A percentile compares a stretch with the other conserved stretches of the same genome.
Conservation (phyloP, 2,329 filamentous ascomycete genomes). For the Nannizziopsis arthrosporioides region DNA sequence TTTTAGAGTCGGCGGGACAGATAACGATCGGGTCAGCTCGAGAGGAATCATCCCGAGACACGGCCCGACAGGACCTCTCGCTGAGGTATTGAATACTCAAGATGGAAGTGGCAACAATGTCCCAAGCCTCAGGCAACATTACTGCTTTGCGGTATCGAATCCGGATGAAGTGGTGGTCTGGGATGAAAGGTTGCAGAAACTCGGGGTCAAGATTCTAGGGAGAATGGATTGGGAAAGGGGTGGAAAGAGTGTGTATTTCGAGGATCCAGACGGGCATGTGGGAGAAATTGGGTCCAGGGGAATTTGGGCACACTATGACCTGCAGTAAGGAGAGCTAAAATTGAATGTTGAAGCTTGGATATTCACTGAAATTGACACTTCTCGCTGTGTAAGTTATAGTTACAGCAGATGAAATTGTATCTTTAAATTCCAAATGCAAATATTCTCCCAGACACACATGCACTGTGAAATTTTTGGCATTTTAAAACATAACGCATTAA, state of each 20-base stretch:
- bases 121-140: slow-evolving; percentile 20
- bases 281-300: slow-evolving; percentile 23
- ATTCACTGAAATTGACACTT: neutral
- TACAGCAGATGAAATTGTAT: neutral
- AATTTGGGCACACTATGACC: slow-evolving; percentile 22
- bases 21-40: slow-evolving; percentile 8
- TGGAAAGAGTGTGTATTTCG: slow-evolving; percentile 24
- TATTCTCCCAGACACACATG: neutral
- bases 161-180: slow-evolving; percentile 20
- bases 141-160: slow-evolving; percentile 20
- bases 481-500: slow-evolving; percentile 2
- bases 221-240: slow-evolving; percentile 22
- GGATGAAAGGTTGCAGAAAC: slow-evolving; percentile 20
- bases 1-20: slow-evolving; percentile 13
- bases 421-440: neutral
- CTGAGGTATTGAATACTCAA: neutral
- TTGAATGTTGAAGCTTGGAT: neutral
- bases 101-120: neutral
- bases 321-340: neutral
- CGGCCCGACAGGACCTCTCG: slow-evolving; percentile 10
- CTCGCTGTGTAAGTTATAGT: neutral
- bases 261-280: slow-evolving; percentile 23
- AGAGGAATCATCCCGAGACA: slow-evolving; percentile 13
- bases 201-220: slow-evolving; percentile 18
- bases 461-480: neutral